phyloP scores from a whole-genome alignment of 371 early-diverging fungal genomes.

The Dichotomocladium elegans region DNA sequence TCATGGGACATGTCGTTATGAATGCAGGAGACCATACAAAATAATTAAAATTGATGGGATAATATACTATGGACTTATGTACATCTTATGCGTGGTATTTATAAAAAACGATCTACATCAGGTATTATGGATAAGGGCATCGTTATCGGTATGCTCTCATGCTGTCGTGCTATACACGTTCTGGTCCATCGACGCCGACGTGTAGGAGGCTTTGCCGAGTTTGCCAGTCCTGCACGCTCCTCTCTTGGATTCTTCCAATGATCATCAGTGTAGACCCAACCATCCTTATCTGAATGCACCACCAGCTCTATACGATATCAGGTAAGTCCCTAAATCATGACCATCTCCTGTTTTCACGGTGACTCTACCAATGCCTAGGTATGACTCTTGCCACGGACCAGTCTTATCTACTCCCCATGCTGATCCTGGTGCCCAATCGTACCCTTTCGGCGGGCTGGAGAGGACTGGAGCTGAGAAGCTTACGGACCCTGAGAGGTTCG shows the following conservation, averaged over 20 bases:
- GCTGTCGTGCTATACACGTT: not conserved
- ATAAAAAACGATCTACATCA: too few species aligned
- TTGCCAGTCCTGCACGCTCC: too few species aligned
- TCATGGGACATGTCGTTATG: too few species aligned
- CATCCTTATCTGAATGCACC: conserved; percentile 18
- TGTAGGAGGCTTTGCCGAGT: not conserved
- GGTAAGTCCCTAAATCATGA: not conserved
- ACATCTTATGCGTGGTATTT: too few species aligned
- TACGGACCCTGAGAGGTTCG: conserved; percentile 22
- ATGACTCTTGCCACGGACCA: conserved; percentile 39
- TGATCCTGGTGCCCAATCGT: conserved; percentile 27
- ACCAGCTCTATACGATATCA: not conserved
- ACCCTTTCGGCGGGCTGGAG: conserved; percentile 26
- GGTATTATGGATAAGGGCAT: too few species aligned
- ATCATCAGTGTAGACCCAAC: conserved; percentile 25
- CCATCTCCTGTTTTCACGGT: not conserved
- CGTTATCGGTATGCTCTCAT: too few species aligned
- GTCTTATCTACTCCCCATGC: conserved; percentile 30
- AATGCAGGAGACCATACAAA: too few species aligned
- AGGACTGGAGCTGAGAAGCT: conserved; percentile 13
- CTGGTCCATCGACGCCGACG: conserved; percentile 19
- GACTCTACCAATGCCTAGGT: conserved; percentile 22
- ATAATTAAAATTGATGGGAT: too few species aligned
- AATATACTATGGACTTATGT: too few species aligned
- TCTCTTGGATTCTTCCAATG: conserved; percentile 12